Evolutionary conservation across 192 early-diverging fungal genomes (phyloP), one percentile per base, ranked within the genome.

Genomic region (Piromyces sp.): DNA sequence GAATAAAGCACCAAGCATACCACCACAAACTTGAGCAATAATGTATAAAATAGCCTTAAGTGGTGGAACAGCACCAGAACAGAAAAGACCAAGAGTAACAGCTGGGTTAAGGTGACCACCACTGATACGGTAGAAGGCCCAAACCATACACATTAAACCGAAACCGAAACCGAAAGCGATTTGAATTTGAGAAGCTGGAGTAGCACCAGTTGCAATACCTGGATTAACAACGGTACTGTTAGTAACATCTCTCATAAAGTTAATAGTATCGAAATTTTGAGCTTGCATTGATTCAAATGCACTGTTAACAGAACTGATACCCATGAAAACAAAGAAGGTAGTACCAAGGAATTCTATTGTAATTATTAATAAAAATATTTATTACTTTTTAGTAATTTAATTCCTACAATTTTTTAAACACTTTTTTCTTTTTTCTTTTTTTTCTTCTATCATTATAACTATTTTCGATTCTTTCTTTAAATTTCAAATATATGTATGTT

Each of bases 101-200:
- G 92, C 90, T 7, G 92, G 91, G 82, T 93, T 93, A 79, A 93
- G 86, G 26, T 86, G 85, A 9, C 91, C 88, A 14, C 91, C 92
- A 36, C 31, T 38, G 26, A 80, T 80, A 51, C 42, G 42, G 42
- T 51, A 51, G 42, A 51, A 51, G 4, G 42, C 42, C 42, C 42
- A 51, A 51, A 51, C 42, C 42, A 51, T 51, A 51, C 42, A 51
- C 42, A 51, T 51, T 51, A 51, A 51, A 51, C 42, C 42, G 14
- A 51, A 22, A 51, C 42, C 42, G 14, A 51, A 51, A 51, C 42
- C 42, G 6, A 51, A 51, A 51, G 42, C 42, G 14, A 51, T 51
- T 51, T 51, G 42, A 51, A 51, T 51, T 22, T 22, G 42, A 51
- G 42, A 17, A 51, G 42, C 15, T 51, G 42, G 42, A 51, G 2